Evolutionary conservation across 305 asterid genomes (phyloP), one percentile per base, ranked within the genome.

Genomic region (Fraxinus angustifolia): DNA sequence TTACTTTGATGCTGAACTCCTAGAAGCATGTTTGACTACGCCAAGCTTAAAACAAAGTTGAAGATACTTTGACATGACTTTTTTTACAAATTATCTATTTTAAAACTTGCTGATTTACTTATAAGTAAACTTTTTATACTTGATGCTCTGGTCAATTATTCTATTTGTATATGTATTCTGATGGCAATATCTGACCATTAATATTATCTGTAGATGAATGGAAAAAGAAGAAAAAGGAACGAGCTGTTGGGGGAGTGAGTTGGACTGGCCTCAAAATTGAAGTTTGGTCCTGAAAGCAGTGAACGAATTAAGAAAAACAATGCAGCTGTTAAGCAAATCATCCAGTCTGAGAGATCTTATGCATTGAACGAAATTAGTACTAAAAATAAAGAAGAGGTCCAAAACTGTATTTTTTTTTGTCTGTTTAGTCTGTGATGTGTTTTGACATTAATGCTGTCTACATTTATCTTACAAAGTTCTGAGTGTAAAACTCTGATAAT

Each of bases 191-290:
- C 80, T 86, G 73, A 84, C 75, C 33, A 23, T 50, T 14, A 70
- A 73, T 40, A 80, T 79, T 84, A 70, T 88, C 53, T 82, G 85
- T 82, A 96, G 99, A 96, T 86, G 96, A 93, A 33, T 97, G 92
- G 60, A 96, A 92, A 83, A 91, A 88, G 94, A 95, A 92, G 87
- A 94, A 92, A 88, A 95, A 91, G 86, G 80, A 88, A 14, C 88
- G 81, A 81, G 86, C 91, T 76, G 85, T 80, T 23, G 26, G 86
- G 82, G 65, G 90, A 88, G 82, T 91, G 89, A 85, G 85, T 84
- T 83, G 91, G 91, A 77, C 81, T 80, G 76, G 73, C 88, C 86
- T 83, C 85, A 42, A 89, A 86, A 84, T 86, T 88, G 72, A 91
- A 85, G 79, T 79, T 87, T 80, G 88, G 82, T 82, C 26, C 26